phyloP scores from a whole-genome alignment of 805 yeast genomes.

The Kuraishia capsulata region DNA sequence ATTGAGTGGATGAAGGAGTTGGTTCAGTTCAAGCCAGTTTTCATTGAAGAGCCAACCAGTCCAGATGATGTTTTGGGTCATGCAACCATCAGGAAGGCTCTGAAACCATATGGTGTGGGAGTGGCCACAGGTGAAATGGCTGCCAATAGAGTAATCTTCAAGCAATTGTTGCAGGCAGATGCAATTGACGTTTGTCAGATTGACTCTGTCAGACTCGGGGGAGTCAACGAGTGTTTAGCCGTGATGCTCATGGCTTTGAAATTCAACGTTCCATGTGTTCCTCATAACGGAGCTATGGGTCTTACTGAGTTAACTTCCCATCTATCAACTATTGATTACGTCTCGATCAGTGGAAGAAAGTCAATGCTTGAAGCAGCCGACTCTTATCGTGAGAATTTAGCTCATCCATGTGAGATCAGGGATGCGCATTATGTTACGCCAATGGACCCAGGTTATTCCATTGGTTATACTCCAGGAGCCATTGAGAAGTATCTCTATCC shows the following conservation, averaged over 20 bases:
- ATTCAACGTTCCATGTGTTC: slow-evolving; percentile 13
- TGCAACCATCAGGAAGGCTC: slow-evolving; percentile 11
- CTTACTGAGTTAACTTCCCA: slow-evolving; percentile 15
- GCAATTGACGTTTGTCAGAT: slow-evolving; percentile 16
- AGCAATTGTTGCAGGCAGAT: slow-evolving; percentile 13
- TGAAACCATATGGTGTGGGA: slow-evolving; percentile 11
- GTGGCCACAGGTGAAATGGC: slow-evolving; percentile 19
- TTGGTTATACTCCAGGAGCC: slow-evolving; percentile 9
- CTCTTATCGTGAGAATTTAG: slow-evolving; percentile 12
- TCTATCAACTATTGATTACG: slow-evolving; percentile 13
- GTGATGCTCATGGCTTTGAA: slow-evolving; percentile 13
- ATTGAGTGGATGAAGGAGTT: slow-evolving; percentile 13
- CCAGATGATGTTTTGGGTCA: slow-evolving; percentile 17
- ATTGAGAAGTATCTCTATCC: slow-evolving; percentile 12
- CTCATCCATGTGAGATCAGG: slow-evolving; percentile 10
- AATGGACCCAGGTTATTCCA: slow-evolving; percentile 13
- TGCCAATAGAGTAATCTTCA: slow-evolving; percentile 15
- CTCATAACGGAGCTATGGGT: slow-evolving; percentile 16
- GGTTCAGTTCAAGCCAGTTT: slow-evolving; percentile 13
- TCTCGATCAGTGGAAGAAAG: slow-evolving; percentile 10
- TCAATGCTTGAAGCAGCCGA: slow-evolving; percentile 13
- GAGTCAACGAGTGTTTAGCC: slow-evolving; percentile 14
- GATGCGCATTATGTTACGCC: slow-evolving; percentile 14
- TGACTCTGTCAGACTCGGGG: slow-evolving; percentile 14
- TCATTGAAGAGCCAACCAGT: slow-evolving; percentile 17